Percentiles rank a stretch among this genome's conserved stretches.
Conservation (phyloP, 768 basidiomycete species). For the Pholiota molesta region DNA sequence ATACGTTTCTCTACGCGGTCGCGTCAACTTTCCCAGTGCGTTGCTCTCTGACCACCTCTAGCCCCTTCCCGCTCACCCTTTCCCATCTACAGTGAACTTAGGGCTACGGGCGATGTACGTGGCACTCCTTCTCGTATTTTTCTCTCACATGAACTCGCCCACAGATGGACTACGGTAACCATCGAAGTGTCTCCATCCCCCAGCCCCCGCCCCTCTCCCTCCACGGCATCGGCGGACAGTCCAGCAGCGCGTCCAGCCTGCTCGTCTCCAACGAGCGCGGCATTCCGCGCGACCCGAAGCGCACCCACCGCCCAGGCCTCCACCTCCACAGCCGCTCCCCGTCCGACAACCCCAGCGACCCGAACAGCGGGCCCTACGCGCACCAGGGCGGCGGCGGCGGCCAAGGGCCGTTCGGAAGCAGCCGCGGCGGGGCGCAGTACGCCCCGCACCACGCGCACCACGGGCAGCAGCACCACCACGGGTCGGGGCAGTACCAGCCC, state of each 20-base stretch:
- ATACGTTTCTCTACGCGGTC: too few relatives aligned
- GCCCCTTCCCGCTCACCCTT: too few relatives aligned
- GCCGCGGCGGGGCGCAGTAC: slow-evolving; percentile 11
- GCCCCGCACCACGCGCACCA: slow-evolving; percentile 15
- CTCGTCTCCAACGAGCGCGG: slow-evolving; percentile 19
- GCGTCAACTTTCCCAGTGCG: too few relatives aligned
- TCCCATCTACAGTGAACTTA: too few relatives aligned
- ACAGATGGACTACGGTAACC: slow-evolving; percentile 27
- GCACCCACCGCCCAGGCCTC: not conserved
- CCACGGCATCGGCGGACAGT: slow-evolving; percentile 25
- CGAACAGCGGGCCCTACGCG: slow-evolving; percentile 16
- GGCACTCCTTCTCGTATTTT: slow-evolving; percentile 10
- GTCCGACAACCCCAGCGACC: slow-evolving; percentile 20
- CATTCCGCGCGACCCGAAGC: slow-evolving; percentile 12
- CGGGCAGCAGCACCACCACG: slow-evolving; percentile 21
- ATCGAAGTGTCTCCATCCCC: slow-evolving; percentile 31
- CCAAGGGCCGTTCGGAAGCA: slow-evolving; percentile 14
- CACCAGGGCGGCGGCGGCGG: slow-evolving; percentile 14
- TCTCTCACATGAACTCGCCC: not conserved
- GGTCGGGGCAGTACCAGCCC: slow-evolving; percentile 24
- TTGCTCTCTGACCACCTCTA: too few relatives aligned
- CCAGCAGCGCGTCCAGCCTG: slow-evolving; percentile 20
- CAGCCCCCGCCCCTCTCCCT: slow-evolving; percentile 32
- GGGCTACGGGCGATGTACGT: slow-evolving; percentile 22
- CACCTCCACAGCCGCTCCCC: slow-evolving; percentile 20